A percentile compares a stretch with the other conserved stretches of the same genome.
phyloP scores from a whole-genome alignment of 2,329 filamentous ascomycete genomes.

The Coniochaeta sp. region DNA sequence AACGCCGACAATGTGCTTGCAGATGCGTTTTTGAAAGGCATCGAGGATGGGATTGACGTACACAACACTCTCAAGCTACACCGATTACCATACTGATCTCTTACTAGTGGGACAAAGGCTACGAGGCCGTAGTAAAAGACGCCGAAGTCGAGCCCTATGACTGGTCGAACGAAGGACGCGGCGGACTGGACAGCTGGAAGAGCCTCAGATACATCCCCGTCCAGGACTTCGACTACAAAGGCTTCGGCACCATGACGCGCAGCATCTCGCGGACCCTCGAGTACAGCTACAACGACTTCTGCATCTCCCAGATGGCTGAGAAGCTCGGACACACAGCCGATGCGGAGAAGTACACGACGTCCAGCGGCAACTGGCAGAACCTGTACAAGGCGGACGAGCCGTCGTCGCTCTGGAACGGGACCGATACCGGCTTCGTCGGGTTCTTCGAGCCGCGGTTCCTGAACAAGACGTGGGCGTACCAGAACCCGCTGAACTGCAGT shows the following conservation, averaged over 20 bases:
- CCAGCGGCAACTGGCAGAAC: conserved; percentile 61
- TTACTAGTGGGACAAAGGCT: conserved; percentile 56
- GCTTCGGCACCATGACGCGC: conserved; percentile 63
- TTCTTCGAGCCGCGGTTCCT: conserved; percentile 64
- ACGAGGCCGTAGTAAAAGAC: conserved; percentile 65
- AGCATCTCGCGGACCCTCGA: conserved; percentile 68
- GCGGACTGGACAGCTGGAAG: conserved; percentile 68
- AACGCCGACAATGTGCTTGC: conserved; percentile 65
- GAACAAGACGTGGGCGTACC: conserved; percentile 62
- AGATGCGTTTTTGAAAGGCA: conserved; percentile 62
- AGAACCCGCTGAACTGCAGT: conserved; percentile 60
- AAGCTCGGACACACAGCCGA: conserved; percentile 48
- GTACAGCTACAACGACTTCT: conserved; percentile 73
- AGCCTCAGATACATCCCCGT: conserved; percentile 62
- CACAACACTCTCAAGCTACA: not conserved
- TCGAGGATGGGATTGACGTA: conserved; percentile 48
- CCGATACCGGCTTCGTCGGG: conserved; percentile 57
- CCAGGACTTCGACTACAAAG: conserved; percentile 58
- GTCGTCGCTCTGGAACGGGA: conserved; percentile 44
- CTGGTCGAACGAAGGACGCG: conserved; percentile 65
- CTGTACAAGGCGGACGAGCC: conserved; percentile 54
- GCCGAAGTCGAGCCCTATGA: conserved; percentile 63
- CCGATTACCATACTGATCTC: not conserved
- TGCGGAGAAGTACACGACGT: conserved; percentile 49
- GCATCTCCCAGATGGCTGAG: conserved; percentile 56